A percentile compares a stretch with the other conserved stretches of the same genome.
phyloP scores from a whole-genome alignment of 1,284 basidiomycete species.

The Pyrrhoderma noxium region DNA sequence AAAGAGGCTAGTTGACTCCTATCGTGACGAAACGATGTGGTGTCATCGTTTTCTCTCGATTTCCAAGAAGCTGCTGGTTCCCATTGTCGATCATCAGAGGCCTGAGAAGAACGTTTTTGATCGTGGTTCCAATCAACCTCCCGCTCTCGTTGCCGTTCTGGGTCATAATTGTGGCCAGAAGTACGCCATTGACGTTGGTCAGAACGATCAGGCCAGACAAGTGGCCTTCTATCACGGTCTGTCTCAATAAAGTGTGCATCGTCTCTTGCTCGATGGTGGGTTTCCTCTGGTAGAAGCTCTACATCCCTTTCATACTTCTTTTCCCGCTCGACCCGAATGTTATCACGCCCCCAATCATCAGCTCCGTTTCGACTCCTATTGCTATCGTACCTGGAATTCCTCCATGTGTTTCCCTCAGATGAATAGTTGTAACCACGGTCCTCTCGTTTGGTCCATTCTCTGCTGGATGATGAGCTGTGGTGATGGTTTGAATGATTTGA shows the following conservation, averaged over 20 bases:
- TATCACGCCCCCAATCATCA: conserved; percentile 39
- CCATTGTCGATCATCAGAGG: conserved; percentile 35
- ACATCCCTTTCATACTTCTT: conserved; percentile 10
- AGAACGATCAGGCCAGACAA: conserved; percentile 5
- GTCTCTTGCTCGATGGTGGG: conserved; percentile 6
- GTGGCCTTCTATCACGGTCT: conserved; percentile 5
- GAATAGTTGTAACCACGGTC: conserved; percentile 36
- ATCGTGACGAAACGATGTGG: conserved; percentile 13
- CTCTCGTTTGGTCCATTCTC: conserved; percentile 43
- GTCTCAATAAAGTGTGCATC: conserved; percentile 5
- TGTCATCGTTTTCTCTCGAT: conserved; percentile 30
- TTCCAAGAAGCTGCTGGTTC: conserved; percentile 60
- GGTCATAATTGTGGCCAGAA: conserved; percentile 1
- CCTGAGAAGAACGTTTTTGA: conserved; percentile 1
- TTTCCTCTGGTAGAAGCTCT: neutral
- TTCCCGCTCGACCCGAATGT: conserved; percentile 24
- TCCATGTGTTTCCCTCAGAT: conserved; percentile 38
- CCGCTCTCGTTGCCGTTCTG: conserved; percentile 10
- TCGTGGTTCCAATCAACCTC: conserved; percentile 4
- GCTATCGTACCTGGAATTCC: conserved; percentile 19
- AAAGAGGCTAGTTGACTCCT: conserved; percentile 26
- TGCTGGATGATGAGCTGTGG: conserved; percentile 24
- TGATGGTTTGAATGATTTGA: conserved; percentile 27
- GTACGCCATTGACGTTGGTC: conserved; percentile 9
- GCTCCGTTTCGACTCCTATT: conserved; percentile 25